Evolutionary conservation across 2,329 filamentous ascomycete genomes (phyloP), one percentile per base, ranked within the genome.

Genomic region (Stachybotrys echinatus): DNA sequence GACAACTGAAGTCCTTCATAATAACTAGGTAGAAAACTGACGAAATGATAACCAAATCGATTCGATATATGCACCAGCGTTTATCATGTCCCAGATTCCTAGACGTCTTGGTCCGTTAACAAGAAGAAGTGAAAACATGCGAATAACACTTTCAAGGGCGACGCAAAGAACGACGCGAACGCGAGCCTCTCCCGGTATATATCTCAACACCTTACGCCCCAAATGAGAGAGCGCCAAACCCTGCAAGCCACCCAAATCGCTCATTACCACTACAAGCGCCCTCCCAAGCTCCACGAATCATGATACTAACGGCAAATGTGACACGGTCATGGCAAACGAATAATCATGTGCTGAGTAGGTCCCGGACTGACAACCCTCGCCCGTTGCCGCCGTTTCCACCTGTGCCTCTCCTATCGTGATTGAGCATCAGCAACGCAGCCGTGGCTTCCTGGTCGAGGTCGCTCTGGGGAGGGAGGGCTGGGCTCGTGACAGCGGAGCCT

Each of bases 381-480:
- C 67, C 72, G 22, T 64, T 61, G 2, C 60, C 50, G 6, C 46
- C 50, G 18, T 45, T 42, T 12, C 44, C 34, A 23, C 46, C 48
- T 10, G 69, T 73, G 37, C 75, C 76, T 34, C 89, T 77, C 39
- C 89, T 80, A 64, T 94, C 90, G 48, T 77, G 83, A 57, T 92
- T 95, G 52, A 96, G 73, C 91, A 96, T 95, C 65, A 96, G 69
- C 58, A 96, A 67, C 3, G 91, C 92, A 12, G 89, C 86, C 7
- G 90, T 94, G 1, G 90, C 92, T 65, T 94, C 89, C 53, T 91
- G 85, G 54, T 88, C 83, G 5, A 81, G 61, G 46, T 84, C 80
- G 34, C 72, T 71, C 60, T 81, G 77, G 0, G 82, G 80, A 19
- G 69, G 62, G 42, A 85, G 64, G 7, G 75, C 75, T 2, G 81